phyloP scores from a whole-genome alignment of 805 yeast species.

The Myxozyma vanderwaltii region DNA sequence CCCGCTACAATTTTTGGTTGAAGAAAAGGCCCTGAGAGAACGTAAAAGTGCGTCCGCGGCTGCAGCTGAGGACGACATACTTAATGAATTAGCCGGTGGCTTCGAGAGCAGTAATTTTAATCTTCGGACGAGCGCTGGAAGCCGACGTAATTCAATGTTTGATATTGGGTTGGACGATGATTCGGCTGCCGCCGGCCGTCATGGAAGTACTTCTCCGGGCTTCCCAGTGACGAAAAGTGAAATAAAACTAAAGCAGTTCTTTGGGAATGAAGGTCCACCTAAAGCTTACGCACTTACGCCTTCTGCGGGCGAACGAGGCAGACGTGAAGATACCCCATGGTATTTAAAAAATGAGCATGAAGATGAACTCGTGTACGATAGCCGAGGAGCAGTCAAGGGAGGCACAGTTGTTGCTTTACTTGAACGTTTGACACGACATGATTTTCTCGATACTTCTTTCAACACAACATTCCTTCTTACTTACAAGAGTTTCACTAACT shows the following conservation, averaged over 20 bases:
- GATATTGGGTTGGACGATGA: conserved; percentile 7
- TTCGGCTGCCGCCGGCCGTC: background rate
- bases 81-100: background rate
- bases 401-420: conserved; percentile 74
- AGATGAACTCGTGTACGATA: conserved; percentile 57
- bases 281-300: conserved; percentile 11
- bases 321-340: conserved; percentile 48
- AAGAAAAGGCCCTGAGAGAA: conserved; percentile 22
- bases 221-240: conserved; percentile 24
- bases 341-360: conserved; percentile 55
- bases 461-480: conserved; percentile 72
- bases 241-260: conserved; percentile 20
- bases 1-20: conserved; percentile 28
- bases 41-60: background rate
- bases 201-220: background rate
- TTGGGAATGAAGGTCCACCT: conserved; percentile 26
- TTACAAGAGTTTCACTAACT: conserved; percentile 71
- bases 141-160: conserved; percentile 8
- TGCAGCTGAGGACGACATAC: background rate
- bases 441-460: conserved; percentile 59
- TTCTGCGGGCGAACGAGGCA: conserved; percentile 2
- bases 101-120: background rate
- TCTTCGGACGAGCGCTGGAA: background rate
- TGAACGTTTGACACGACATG: conserved; percentile 76
- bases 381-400: conserved; percentile 71